Evolutionary conservation across 441 rosid species (phyloP).

Genomic region (Kokia cookei): DNA sequence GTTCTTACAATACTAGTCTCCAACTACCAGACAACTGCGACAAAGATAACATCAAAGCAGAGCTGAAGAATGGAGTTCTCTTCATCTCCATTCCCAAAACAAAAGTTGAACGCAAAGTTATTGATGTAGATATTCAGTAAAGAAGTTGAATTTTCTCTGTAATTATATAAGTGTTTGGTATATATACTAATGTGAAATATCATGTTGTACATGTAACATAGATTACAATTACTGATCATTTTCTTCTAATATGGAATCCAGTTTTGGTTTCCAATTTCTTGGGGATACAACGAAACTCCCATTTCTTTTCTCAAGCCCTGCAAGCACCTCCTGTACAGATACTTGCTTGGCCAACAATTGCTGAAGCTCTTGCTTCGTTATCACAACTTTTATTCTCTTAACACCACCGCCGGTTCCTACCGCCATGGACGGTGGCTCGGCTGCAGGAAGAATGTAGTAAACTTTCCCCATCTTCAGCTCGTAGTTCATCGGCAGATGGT

Average conservation of each 20-base stretch:
- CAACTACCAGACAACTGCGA: constrained; percentile 57
- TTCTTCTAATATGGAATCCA: constrained; percentile 27
- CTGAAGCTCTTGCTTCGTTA: constrained; percentile 33
- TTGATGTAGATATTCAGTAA: constrained; percentile 51
- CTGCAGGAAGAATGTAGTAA: constrained; percentile 21
- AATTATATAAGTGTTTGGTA: not conserved
- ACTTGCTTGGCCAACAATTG: constrained; percentile 19
- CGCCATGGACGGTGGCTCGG: not conserved
- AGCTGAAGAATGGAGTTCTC: constrained; percentile 77
- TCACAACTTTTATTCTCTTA: constrained; percentile 31
- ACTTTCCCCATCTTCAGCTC: constrained; percentile 19
- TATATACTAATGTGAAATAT: not conserved
- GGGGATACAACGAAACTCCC: not conserved
- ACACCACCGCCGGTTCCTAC: not conserved
- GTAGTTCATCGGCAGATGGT: constrained; percentile 11
- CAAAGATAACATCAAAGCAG: constrained; percentile 61
- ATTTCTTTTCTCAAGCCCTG: not conserved
- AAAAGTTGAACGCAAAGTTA: constrained; percentile 55
- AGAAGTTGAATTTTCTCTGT: not conserved
- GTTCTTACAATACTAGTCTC: constrained; percentile 58
- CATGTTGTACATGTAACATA: too few relatives aligned
- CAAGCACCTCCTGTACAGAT: constrained; percentile 17
- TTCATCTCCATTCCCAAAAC: constrained; percentile 56
- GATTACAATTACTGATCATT: not conserved
- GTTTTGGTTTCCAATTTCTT: constrained; percentile 25